phyloP scores from a whole-genome alignment of 1,284 basidiomycete species.

The Porogramme epimiltina region DNA sequence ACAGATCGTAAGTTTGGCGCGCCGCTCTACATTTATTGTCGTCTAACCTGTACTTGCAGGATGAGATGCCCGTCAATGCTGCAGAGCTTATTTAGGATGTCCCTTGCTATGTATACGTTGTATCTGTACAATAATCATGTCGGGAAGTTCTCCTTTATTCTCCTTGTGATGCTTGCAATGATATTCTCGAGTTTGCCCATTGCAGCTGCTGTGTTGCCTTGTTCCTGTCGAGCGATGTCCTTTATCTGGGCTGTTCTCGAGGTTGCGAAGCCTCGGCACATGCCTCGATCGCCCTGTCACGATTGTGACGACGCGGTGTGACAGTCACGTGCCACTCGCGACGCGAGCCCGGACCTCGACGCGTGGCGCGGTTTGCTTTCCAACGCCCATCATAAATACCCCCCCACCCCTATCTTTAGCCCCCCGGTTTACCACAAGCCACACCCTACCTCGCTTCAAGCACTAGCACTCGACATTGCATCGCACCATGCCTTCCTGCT shows the following conservation, averaged over 20 bases:
- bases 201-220: not conserved
- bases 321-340: constrained; percentile 10
- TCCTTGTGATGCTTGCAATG: constrained; percentile 19
- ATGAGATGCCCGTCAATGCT: constrained; percentile 94
- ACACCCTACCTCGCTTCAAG: constrained; percentile 5
- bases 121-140: constrained; percentile 37
- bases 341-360: constrained; percentile 11
- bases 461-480: constrained; percentile 1
- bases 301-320: constrained; percentile 13
- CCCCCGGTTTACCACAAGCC: constrained; percentile 10
- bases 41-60: constrained; percentile 45
- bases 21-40: constrained; percentile 10
- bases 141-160: constrained; percentile 23
- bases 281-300: constrained; percentile 4
- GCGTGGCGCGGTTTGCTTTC: constrained; percentile 18
- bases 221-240: too few species aligned
- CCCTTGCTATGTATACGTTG: constrained; percentile 39
- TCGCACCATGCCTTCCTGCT: constrained; percentile 8
- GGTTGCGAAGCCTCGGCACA: not conserved
- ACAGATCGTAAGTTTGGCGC: constrained; percentile 67
- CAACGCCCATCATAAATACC: constrained; percentile 22
- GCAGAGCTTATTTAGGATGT: constrained; percentile 74
- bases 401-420: not conserved
- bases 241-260: too few species aligned
- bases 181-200: constrained; percentile 11